Conservation (phyloP, 768 basidiomycete species). For the Hemileccinum impolitum region DNA sequence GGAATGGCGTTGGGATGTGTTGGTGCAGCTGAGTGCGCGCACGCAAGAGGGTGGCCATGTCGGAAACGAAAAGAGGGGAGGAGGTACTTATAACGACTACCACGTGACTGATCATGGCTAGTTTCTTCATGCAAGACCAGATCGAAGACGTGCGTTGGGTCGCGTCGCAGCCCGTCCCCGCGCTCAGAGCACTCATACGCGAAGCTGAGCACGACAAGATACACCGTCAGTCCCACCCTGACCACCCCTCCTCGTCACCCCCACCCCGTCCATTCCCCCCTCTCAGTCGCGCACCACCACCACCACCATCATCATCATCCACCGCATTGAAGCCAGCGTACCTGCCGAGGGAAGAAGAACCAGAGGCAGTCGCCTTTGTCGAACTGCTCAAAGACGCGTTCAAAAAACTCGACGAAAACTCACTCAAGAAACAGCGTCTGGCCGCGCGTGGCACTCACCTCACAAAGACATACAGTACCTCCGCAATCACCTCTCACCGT, state of each 20-base stretch:
- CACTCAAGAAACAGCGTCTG: constrained; percentile 23
- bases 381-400: constrained; percentile 24
- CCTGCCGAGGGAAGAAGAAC: constrained; percentile 15
- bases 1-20: constrained; percentile 24
- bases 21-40: neutral
- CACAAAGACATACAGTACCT: constrained; percentile 6
- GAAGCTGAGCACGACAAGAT: constrained; percentile 28
- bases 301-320: constrained; percentile 20
- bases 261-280: neutral
- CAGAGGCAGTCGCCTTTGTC: constrained; percentile 22
- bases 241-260: neutral
- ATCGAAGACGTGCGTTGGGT: constrained; percentile 23
- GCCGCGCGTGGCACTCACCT: constrained; percentile 1
- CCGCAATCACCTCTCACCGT: neutral
- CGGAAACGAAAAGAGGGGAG: no score
- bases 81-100: no score
- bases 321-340: neutral
- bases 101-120: no score
- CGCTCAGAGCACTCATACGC: constrained; percentile 20
- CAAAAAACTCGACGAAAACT: constrained; percentile 23
- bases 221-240: constrained; percentile 12
- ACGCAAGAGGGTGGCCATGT: constrained; percentile 32
- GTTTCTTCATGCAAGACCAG: constrained; percentile 12
- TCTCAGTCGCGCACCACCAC: constrained; percentile 10
- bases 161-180: constrained; percentile 25